Evolutionary conservation across 139 green algal genomes (phyloP), one percentile per base, ranked within the genome.

Genomic region (Micractinium conductrix): DNA sequence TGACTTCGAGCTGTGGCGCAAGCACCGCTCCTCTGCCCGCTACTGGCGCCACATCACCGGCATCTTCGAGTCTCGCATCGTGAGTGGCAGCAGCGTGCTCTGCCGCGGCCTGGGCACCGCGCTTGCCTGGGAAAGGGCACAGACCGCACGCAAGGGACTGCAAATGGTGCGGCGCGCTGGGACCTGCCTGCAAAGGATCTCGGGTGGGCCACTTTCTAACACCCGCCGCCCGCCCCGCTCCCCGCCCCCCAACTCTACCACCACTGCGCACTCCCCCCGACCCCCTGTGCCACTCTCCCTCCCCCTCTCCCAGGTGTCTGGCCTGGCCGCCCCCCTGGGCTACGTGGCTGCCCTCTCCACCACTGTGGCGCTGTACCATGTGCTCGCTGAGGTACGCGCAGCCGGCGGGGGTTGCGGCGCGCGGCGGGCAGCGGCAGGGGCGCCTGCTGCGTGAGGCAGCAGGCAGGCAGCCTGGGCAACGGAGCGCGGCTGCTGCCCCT

Each of bases 1-100:
- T 50, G 79, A 84, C 28, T 74, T 84, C 42, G 79, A 84, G 19
- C 79, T 67, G 14, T 84, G 79, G 79, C 65, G 76, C 63, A 63
- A 19, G 43, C 79, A 84, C 79, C 63, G 79, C 63, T 73, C 48
- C 79, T 78, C 63, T 63, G 58, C 48, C 63, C 79, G 79, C 62
- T 84, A 84, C 65, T 55, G 74, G 63, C 79, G 79, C 42, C 79
- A 84, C 63, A 53, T 84, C 6, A 42, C 58, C 10, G 79, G 79
- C 79, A 67, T 84, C 30, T 63, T 43, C 14, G 76, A 82, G 55
- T 82, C 76, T 14, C 53, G 58, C 55, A 72, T 71, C 24, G 53
- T 82, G 55, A 72, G 58, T 35, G 35, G 7, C 42, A 8, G 10
- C 6, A 19, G 19, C 53, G 26, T 21, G 5, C 53, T 28, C 19